Conservation (phyloP, 495 filamentous ascomycete species). For the Penicillium tannophilum region DNA sequence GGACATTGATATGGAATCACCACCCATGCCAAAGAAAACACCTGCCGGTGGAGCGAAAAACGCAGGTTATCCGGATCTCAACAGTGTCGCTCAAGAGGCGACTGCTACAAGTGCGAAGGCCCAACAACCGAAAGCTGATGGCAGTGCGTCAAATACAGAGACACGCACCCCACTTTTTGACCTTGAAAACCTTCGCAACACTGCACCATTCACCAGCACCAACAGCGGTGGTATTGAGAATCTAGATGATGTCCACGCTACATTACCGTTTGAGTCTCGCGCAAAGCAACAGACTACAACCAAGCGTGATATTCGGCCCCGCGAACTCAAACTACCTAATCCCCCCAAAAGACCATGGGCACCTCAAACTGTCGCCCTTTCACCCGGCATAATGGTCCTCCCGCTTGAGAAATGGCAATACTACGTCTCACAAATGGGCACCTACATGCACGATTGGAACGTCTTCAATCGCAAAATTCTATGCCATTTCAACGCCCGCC, state of each 20-base stretch:
- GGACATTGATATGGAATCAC: conserved; percentile 51
- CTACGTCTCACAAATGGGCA: conserved; percentile 63
- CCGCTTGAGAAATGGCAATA: conserved; percentile 53
- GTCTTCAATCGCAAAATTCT: conserved; percentile 65
- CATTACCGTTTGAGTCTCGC: conserved; percentile 72
- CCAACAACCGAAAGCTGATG: conserved; percentile 31
- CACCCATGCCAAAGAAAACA: not conserved
- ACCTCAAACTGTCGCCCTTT: conserved; percentile 26
- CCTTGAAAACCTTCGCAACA: conserved; percentile 65
- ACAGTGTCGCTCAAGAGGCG: conserved; percentile 13
- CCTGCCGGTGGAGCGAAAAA: conserved; percentile 4
- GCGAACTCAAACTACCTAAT: conserved; percentile 58
- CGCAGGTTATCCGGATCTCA: conserved; percentile 24
- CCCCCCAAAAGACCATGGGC: conserved; percentile 59
- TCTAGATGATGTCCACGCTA: conserved; percentile 65
- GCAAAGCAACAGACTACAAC: conserved; percentile 39
- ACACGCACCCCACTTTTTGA: conserved; percentile 43
- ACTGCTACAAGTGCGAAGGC: conserved; percentile 17
- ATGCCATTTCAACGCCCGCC: conserved; percentile 65
- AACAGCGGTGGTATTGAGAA: conserved; percentile 59
- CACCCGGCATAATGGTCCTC: conserved; percentile 31
- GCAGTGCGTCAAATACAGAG: conserved; percentile 48
- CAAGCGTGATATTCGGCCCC: conserved; percentile 32
- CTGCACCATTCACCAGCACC: conserved; percentile 63
- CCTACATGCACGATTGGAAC: conserved; percentile 72